Evolutionary conservation across 805 yeast genomes (phyloP).

Genomic region (Ogataea siamensis): DNA sequence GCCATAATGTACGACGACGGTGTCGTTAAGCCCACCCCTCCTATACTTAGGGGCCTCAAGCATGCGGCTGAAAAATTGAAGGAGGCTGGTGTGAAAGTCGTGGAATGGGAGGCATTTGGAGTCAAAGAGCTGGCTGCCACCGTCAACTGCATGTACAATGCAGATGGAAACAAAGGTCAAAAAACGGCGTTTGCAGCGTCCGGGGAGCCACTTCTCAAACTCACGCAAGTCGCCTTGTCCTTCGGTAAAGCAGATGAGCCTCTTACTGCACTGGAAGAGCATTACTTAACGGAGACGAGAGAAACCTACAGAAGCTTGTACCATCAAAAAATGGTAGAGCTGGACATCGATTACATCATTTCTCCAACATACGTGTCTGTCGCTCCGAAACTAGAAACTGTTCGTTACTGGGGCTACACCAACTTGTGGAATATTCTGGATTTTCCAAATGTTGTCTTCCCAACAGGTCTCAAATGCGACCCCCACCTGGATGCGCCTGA

Average conservation of each 20-base stretch:
- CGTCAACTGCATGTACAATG: constrained; percentile 49
- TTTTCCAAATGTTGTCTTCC: constrained; percentile 59
- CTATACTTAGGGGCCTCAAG: constrained; percentile 41
- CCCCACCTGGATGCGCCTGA: constrained; percentile 25
- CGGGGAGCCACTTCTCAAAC: constrained; percentile 63
- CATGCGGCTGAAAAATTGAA: constrained; percentile 48
- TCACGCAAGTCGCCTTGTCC: constrained; percentile 51
- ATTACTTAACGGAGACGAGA: constrained; percentile 21
- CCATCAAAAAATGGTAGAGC: constrained; percentile 3
- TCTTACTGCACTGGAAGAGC: constrained; percentile 44
- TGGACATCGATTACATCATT: constrained; percentile 51
- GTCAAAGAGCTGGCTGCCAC: constrained; percentile 55
- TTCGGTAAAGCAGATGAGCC: constrained; percentile 55
- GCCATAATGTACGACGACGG: constrained; percentile 51
- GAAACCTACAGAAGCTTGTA: neutral
- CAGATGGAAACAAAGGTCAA: constrained; percentile 61
- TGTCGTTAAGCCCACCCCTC: constrained; percentile 50
- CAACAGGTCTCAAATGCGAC: constrained; percentile 53
- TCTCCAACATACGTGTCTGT: constrained; percentile 64
- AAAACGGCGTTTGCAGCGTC: constrained; percentile 45
- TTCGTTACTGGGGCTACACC: constrained; percentile 74
- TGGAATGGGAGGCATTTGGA: constrained; percentile 53
- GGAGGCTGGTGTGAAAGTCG: constrained; percentile 53
- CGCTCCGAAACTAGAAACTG: constrained; percentile 59
- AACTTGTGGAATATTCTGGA: constrained; percentile 67